Percentiles rank a stretch among this genome's conserved stretches.
Evolutionary conservation across 2,329 filamentous ascomycete genomes (phyloP).

Genomic region (Colletotrichum echinochloae): DNA sequence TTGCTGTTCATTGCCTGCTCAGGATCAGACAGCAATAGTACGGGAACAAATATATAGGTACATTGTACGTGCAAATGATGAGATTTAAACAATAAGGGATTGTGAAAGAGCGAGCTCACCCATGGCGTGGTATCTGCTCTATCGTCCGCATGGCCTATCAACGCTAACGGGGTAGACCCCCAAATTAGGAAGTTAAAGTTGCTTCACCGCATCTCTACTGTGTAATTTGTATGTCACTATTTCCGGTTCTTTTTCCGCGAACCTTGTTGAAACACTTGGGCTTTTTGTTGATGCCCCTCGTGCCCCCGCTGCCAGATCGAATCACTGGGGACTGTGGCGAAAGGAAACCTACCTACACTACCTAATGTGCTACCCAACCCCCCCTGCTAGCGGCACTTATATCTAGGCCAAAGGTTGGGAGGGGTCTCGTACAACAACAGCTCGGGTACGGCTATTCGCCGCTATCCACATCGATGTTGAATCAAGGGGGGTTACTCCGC

Average conservation of each 20-base stretch:
- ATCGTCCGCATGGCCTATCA: not conserved
- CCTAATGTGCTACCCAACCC: not conserved
- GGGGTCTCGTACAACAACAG: not conserved
- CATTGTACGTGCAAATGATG: too few relatives aligned
- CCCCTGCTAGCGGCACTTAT: conserved; percentile 29
- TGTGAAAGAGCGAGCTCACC: too few relatives aligned
- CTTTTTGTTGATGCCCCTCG: not conserved
- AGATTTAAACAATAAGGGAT: too few relatives aligned
- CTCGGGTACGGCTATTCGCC: not conserved
- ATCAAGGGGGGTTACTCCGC: not conserved
- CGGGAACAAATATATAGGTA: too few relatives aligned
- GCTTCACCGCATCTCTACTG: not conserved
- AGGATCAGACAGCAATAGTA: too few relatives aligned
- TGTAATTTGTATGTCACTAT: not conserved
- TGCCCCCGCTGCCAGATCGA: conserved; percentile 4
- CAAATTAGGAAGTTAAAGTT: not conserved
- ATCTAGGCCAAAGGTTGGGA: not conserved
- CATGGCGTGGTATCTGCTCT: too few relatives aligned
- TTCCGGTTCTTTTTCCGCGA: not conserved
- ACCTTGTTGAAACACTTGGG: not conserved
- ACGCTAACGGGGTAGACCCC: not conserved
- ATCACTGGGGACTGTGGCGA: conserved; percentile 29
- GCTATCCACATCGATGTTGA: not conserved
- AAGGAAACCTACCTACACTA: not conserved
- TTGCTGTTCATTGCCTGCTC: too few relatives aligned